Percentiles rank a stretch among this genome's conserved stretches.
phyloP scores from a whole-genome alignment of 1,139 yeast genomes.

The Magnusiomyces starmeri region DNA sequence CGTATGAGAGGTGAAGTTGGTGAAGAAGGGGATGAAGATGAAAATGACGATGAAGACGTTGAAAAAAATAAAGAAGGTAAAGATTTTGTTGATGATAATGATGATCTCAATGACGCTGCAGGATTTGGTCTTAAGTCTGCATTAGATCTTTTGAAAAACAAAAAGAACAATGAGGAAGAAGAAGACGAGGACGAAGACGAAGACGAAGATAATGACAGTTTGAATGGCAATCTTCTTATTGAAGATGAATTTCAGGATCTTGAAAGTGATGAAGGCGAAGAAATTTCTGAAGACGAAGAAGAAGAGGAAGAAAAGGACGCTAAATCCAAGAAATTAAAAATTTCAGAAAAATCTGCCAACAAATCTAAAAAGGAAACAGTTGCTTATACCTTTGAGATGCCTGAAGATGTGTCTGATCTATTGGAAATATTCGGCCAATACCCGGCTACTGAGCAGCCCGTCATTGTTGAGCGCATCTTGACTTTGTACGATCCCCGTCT shows the following conservation, averaged over 20 bases:
- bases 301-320: slow-evolving; percentile 17
- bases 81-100: slow-evolving; percentile 25
- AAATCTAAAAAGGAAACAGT: slow-evolving; percentile 34
- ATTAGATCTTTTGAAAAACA: slow-evolving; percentile 11
- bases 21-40: slow-evolving; percentile 41
- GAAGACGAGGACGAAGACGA: slow-evolving; percentile 21
- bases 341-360: slow-evolving; percentile 1
- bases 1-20: slow-evolving; percentile 78
- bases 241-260: slow-evolving; percentile 33
- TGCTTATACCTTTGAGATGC: slow-evolving; percentile 42
- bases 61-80: slow-evolving; percentile 16
- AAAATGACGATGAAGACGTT: slow-evolving; percentile 27
- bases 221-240: slow-evolving; percentile 23
- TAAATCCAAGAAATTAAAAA: slow-evolving; percentile 3
- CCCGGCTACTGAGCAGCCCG: slow-evolving; percentile 41
- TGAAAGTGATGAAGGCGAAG: slow-evolving; percentile 24
- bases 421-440: slow-evolving; percentile 35
- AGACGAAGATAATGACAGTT: slow-evolving; percentile 21
- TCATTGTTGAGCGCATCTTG: slow-evolving; percentile 49
- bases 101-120: slow-evolving; percentile 17
- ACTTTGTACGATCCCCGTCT: slow-evolving; percentile 65
- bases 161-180: neutral
- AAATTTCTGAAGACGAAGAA: slow-evolving; percentile 20
- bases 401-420: slow-evolving; percentile 40
- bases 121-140: slow-evolving; percentile 24